A percentile compares a stretch with the other conserved stretches of the same genome.
These are phyloP conservation scores for Didymella pomorum DNA, from an alignment of 2,329 filamentous ascomycete species.

Conservation along the genomic window DNA sequence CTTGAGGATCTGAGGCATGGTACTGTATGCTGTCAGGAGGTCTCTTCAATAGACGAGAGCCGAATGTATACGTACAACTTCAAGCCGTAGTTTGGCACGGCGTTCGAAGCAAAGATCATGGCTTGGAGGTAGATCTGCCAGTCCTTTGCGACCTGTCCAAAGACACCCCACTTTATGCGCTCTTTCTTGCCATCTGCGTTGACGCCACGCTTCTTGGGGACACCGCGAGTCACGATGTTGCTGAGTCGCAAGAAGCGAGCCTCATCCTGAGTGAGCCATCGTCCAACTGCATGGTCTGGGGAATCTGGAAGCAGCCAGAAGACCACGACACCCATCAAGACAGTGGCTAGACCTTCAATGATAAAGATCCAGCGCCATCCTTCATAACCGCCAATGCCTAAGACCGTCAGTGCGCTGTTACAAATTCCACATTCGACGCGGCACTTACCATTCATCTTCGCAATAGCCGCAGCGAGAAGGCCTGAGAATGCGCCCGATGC, in stretches of 20 bases:
- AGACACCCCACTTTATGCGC: conserved; percentile 24
- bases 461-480: conserved; percentile 62
- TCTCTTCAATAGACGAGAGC: too few species aligned
- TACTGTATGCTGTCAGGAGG: not conserved
- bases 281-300: conserved; percentile 29
- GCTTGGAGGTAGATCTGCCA: conserved; percentile 59
- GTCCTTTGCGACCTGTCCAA: conserved; percentile 54
- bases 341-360: conserved; percentile 24
- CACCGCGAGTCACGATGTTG: conserved; percentile 27
- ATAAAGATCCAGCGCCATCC: conserved; percentile 42
- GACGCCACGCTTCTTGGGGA: conserved; percentile 18
- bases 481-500: conserved; percentile 66
- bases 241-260: conserved; percentile 21
- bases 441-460: conserved; percentile 61
- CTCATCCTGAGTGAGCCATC: conserved; percentile 39
- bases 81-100: conserved; percentile 48
- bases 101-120: conserved; percentile 47
- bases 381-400: conserved; percentile 49
- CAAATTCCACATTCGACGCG: too few species aligned
- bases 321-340: conserved; percentile 20
- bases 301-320: conserved; percentile 27
- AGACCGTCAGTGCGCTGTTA: too few species aligned
- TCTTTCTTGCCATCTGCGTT: conserved; percentile 29
- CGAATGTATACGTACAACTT: conserved; percentile 30
- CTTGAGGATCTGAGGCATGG: conserved; percentile 24